A percentile compares a stretch with the other conserved stretches of the same genome.
These are phyloP conservation scores for Nematocida displodere DNA, from an alignment of 371 early-diverging fungal species.

Conservation along the genomic window DNA sequence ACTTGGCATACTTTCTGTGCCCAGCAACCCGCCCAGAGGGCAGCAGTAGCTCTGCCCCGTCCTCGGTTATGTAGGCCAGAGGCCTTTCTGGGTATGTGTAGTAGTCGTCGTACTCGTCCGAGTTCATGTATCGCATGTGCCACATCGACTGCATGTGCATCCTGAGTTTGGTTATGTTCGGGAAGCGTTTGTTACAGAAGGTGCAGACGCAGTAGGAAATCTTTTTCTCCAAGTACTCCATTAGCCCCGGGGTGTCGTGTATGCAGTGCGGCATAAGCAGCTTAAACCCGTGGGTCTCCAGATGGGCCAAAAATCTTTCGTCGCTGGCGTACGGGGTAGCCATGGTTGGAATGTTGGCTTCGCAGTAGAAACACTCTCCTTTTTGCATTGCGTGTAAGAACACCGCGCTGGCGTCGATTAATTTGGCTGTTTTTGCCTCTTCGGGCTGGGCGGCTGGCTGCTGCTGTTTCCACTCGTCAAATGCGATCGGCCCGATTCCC, in stretches of 20 bases:
- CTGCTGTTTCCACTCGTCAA: neutral
- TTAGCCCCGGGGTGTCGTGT: conserved; percentile 7
- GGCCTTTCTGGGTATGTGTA: conserved; percentile 38
- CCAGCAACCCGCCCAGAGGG: conserved; percentile 39
- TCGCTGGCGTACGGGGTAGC: neutral
- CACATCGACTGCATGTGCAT: conserved; percentile 26
- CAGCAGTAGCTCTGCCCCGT: conserved; percentile 37
- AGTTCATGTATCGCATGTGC: conserved; percentile 39
- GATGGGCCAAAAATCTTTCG: conserved; percentile 14
- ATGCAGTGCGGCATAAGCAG: conserved; percentile 32
- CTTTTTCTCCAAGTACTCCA: conserved; percentile 13
- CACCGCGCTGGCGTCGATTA: no score
- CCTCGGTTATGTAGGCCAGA: conserved; percentile 19
- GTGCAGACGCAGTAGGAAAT: conserved; percentile 35
- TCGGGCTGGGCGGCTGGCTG: neutral
- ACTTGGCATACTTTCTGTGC: conserved; percentile 39
- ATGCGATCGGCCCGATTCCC: neutral
- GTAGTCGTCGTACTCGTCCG: conserved; percentile 37
- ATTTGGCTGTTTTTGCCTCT: neutral
- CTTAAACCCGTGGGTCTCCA: conserved; percentile 48
- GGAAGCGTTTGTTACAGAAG: conserved; percentile 45
- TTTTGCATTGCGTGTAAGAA: neutral
- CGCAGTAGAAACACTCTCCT: conserved; percentile 39
- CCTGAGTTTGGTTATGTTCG: conserved; percentile 9
- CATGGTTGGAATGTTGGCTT: neutral